phyloP scores from a whole-genome alignment of 495 filamentous ascomycete species.

The Paragyromitra xinjiangensis region DNA sequence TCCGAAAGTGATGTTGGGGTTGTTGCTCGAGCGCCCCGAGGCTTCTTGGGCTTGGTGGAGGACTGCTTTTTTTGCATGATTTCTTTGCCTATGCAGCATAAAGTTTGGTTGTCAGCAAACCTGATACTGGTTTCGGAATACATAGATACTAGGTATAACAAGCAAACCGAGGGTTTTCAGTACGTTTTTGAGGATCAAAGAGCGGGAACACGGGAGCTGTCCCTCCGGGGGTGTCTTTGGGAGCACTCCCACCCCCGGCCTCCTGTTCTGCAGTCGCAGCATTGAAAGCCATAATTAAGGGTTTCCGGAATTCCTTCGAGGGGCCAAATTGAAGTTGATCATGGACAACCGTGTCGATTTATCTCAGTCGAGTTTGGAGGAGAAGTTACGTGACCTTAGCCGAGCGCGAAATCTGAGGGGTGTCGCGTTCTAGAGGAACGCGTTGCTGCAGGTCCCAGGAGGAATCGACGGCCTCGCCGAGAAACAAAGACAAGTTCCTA shows the following conservation, averaged over 20 bases:
- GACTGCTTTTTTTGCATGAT: slow-evolving; percentile 32
- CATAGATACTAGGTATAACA: not conserved
- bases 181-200: slow-evolving; percentile 46
- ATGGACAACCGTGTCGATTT: slow-evolving; percentile 18
- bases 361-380: not conserved
- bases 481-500: not conserved
- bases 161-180: not conserved
- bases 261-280: not conserved
- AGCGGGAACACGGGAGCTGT: slow-evolving; percentile 33
- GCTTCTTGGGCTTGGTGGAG: slow-evolving; percentile 32
- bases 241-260: too few relatives aligned
- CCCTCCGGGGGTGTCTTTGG: slow-evolving; percentile 8
- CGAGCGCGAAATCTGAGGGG: not conserved
- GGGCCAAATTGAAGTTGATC: slow-evolving; percentile 6
- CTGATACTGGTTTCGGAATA: not conserved
- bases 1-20: slow-evolving; percentile 49
- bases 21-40: slow-evolving; percentile 29
- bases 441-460: slow-evolving; percentile 17
- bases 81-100: slow-evolving; percentile 23
- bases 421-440: slow-evolving; percentile 23
- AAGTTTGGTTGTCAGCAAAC: slow-evolving; percentile 6
- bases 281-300: slow-evolving; percentile 33
- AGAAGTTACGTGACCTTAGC: slow-evolving; percentile 6
- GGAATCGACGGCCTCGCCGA: not conserved
- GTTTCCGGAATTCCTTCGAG: slow-evolving; percentile 11